A percentile compares a stretch with the other conserved stretches of the same genome.
Evolutionary conservation across 768 basidiomycete species (phyloP).

Genomic region (Exsudoporus frostii): DNA sequence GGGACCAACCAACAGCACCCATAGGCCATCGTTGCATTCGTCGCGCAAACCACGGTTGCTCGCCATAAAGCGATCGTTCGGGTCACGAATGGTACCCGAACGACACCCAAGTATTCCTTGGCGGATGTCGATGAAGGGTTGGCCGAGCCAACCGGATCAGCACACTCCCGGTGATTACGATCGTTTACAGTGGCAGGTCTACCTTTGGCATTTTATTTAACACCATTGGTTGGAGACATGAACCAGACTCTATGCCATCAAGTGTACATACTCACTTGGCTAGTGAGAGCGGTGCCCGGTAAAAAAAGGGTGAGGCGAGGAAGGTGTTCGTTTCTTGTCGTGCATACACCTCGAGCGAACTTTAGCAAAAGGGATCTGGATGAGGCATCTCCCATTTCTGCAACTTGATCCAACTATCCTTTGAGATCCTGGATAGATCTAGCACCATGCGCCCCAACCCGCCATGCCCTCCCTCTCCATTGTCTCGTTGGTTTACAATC

Average conservation of each 20-base stretch:
- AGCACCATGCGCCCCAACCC: no score
- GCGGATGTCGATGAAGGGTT: constrained; percentile 24
- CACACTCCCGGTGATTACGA: not conserved
- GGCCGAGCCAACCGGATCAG: constrained; percentile 11
- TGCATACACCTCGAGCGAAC: no score
- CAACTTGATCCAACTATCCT: no score
- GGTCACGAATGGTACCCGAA: constrained; percentile 5
- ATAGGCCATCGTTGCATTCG: constrained; percentile 34
- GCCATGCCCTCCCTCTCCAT: constrained; percentile 25
- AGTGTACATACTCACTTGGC: no score
- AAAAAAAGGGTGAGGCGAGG: no score
- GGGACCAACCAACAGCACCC: not conserved
- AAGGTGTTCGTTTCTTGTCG: no score
- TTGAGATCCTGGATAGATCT: no score
- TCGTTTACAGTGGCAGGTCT: not conserved
- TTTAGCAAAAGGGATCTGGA: no score
- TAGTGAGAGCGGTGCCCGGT: no score
- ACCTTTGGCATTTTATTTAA: not conserved
- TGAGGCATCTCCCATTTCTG: no score
- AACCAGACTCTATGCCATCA: no score
- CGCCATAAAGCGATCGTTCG: constrained; percentile 32
- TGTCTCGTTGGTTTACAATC: constrained; percentile 24
- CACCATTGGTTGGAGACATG: no score
- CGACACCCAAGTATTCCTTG: not conserved
- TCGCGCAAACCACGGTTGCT: constrained; percentile 32